Percentiles rank a stretch among this genome's conserved stretches.
phyloP scores from a whole-genome alignment of 169 alveolate species.

The Perkinsus chesapeaki region DNA sequence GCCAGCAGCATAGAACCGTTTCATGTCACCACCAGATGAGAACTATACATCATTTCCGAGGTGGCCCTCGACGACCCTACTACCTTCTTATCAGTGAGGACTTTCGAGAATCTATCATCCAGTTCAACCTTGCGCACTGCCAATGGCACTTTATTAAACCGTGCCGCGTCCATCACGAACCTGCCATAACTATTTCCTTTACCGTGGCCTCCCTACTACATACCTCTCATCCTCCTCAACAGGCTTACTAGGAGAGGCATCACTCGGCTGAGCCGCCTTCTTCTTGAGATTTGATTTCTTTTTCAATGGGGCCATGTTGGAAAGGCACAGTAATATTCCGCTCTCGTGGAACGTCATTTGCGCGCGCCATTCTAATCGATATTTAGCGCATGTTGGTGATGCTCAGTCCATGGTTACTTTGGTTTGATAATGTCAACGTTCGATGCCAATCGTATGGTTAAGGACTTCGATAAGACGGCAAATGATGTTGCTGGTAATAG shows the following conservation, averaged over 20 bases:
- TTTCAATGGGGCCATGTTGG: not conserved
- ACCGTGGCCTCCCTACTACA: not conserved
- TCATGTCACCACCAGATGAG: not conserved
- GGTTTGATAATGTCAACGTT: not conserved
- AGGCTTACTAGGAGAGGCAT: not conserved
- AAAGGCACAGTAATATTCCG: not conserved
- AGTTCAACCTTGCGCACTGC: not conserved
- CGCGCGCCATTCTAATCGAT: constrained; percentile 4
- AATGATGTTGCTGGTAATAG: not conserved
- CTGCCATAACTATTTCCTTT: not conserved
- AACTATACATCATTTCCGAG: not conserved
- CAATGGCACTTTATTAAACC: not conserved
- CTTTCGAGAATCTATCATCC: not conserved
- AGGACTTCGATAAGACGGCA: not conserved
- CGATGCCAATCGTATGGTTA: not conserved
- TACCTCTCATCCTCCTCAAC: not conserved
- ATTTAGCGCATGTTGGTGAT: not conserved
- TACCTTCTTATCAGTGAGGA: not conserved
- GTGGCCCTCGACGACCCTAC: not conserved
- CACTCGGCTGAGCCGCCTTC: not conserved
- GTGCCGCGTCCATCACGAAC: not conserved
- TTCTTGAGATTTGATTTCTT: not conserved
- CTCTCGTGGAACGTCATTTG: not conserved
- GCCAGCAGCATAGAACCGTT: not conserved
- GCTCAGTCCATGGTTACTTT: not conserved